Base-by-base conservation (phyloP, 169 alveolate genomes). In the Plasmodium gallinaceum region DNA sequence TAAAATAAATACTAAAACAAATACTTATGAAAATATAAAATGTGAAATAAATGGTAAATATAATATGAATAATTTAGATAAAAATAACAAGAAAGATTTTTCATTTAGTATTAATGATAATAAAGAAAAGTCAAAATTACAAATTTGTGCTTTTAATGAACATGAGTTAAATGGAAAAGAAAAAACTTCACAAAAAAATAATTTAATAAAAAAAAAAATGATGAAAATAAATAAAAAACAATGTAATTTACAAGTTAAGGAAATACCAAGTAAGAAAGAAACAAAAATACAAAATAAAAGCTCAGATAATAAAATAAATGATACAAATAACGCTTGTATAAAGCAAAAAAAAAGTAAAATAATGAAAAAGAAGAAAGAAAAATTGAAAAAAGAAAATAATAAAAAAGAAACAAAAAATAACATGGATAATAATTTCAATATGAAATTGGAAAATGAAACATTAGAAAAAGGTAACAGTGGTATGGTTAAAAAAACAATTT, bases 401-500 rank as follows among this genome's bases (percentile, higher is more conserved):
- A 48, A 48, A 48, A 4, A 32, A 32, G 4, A 32, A 32, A 32
- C 0, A 32, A 32, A 32, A 48, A 48, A 5, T 10, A 48, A 9
- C 5, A 10, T 10, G 20, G 16, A 48, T 0, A 10, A 14, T 48
- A 14, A 48, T 2, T 2, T 48, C 5, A 2, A 10, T 48, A 10
- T 2, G 7, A 10, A 14, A 1, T 14, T 48, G 16, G 14, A 48
- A 10, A 48, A 48, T 48, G 16, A 10, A 6, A 48, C 5, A 9
- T 7, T 5, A 16, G 32, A 57, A 18, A 14, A 18, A 7, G 62
- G 39, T 24, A 72, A 72, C 51, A 72, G 26, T 72, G 22, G 26
- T 9, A n/a, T 22, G 2, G 71, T 72, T 22, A 72, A 57, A 24
- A 76, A 76, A 76, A 64, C 89, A 1, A 76, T 76, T 65, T 76